A percentile compares a stretch with the other conserved stretches of the same genome.
phyloP scores from a whole-genome alignment of 768 basidiomycete genomes.

The Russula ochroleuca region DNA sequence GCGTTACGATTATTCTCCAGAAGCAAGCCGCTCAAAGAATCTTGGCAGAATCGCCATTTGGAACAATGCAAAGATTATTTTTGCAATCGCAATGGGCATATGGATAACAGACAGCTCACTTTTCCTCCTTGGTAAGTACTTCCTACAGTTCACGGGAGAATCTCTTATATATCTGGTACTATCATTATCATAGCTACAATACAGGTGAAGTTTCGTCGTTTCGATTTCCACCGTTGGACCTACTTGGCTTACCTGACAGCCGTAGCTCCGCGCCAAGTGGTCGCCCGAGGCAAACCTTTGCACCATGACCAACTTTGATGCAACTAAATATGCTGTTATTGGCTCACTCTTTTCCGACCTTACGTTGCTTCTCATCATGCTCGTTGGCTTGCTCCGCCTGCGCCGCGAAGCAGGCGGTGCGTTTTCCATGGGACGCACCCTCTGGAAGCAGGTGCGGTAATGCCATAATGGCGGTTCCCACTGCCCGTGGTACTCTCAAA shows the following conservation, averaged over 20 bases:
- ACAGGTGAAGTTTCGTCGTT: not conserved
- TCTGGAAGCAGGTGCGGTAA: constrained; percentile 7
- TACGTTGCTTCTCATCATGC: not conserved
- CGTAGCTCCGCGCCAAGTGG: not conserved
- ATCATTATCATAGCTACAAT: not conserved
- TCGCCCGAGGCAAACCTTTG: not conserved
- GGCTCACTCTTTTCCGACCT: not conserved
- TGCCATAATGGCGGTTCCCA: too few relatives aligned
- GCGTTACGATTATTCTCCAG: not conserved
- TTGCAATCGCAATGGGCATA: not conserved
- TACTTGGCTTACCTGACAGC: not conserved
- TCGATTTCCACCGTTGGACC: not conserved
- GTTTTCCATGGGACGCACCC: not conserved
- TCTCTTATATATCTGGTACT: too few relatives aligned
- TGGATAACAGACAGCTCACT: not conserved
- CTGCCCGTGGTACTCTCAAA: not conserved
- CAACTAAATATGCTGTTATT: not conserved
- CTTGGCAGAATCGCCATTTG: constrained; percentile 1
- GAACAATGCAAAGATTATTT: not conserved
- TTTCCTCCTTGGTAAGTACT: not conserved
- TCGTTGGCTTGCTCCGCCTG: not conserved
- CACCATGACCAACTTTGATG: not conserved
- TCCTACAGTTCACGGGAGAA: not conserved
- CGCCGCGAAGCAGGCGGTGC: not conserved
- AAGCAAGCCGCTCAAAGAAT: not conserved